Conservation (phyloP, 441 rosid genomes). For the Adansonia grandidieri region DNA sequence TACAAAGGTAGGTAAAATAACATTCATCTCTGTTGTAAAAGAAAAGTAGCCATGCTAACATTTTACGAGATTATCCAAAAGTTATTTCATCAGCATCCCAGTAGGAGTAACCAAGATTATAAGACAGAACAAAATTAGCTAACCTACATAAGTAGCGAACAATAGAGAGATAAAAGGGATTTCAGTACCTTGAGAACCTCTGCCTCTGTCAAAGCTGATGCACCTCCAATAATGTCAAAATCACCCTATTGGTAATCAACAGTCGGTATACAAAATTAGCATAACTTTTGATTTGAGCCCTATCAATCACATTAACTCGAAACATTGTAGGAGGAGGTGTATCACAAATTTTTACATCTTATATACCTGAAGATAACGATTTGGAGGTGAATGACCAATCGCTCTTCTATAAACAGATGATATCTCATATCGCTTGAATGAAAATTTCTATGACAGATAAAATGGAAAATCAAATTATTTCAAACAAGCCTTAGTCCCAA, state of each 20-base stretch:
- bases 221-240: constrained; percentile 94
- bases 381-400: constrained; percentile 96
- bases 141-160: constrained; percentile 19
- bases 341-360: constrained; percentile 4
- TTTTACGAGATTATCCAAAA: constrained; percentile 10
- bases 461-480: constrained; percentile 20
- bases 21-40: background rate
- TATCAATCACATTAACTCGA: background rate
- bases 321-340: constrained; percentile 12
- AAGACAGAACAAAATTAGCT: background rate
- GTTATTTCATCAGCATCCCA: constrained; percentile 12
- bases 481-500: constrained; percentile 3
- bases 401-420: constrained; percentile 86
- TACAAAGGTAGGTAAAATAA: background rate
- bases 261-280: constrained; percentile 22
- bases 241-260: constrained; percentile 68
- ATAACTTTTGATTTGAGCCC: background rate
- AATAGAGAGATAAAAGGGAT: constrained; percentile 13
- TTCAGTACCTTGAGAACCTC: constrained; percentile 81
- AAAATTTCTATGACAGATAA: constrained; percentile 61
- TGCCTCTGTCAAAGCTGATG: constrained; percentile 84
- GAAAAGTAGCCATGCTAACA: constrained; percentile 4
- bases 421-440: constrained; percentile 88
- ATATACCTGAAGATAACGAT: constrained; percentile 82
- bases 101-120: constrained; percentile 3